Conservation (phyloP, 371 early-diverging fungal species). For the Rhizopus stolonifer region DNA sequence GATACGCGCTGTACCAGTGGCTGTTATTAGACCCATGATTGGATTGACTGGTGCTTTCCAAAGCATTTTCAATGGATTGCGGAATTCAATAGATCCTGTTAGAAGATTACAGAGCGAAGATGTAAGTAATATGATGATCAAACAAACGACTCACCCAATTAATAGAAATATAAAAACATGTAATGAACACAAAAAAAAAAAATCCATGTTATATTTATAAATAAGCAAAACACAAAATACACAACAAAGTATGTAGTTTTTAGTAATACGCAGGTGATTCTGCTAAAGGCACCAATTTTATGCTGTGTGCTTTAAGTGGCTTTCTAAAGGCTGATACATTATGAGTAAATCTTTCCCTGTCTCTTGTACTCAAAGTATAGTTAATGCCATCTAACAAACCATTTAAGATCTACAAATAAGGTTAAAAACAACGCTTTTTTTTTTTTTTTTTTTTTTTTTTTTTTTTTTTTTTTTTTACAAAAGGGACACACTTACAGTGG, state of each 20-base stretch:
- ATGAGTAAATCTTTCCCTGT: slow-evolving; percentile 82
- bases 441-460: background rate
- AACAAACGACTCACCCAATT: too few relatives aligned
- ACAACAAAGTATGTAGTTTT: background rate
- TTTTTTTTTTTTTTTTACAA: too few relatives aligned
- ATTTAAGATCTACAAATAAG: slow-evolving; percentile 37
- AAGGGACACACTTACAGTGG: too few relatives aligned
- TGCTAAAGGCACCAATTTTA: slow-evolving; percentile 46
- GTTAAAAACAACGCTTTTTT: too few relatives aligned
- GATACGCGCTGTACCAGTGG: slow-evolving; percentile 89
- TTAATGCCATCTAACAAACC: slow-evolving; percentile 71
- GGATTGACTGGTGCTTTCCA: slow-evolving; percentile 93
- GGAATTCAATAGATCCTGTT: slow-evolving; percentile 86
- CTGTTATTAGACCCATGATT: slow-evolving; percentile 95
- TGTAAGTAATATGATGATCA: too few relatives aligned
- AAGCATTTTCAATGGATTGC: slow-evolving; percentile 87
- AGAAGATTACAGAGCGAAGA: slow-evolving; percentile 81
- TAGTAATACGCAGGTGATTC: slow-evolving; percentile 21
- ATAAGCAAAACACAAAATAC: background rate
- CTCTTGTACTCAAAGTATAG: slow-evolving; percentile 59
- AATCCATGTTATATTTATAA: too few relatives aligned
- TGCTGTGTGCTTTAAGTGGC: slow-evolving; percentile 54
- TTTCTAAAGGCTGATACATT: slow-evolving; percentile 70
- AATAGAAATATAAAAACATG: background rate
- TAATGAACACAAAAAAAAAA: background rate